These are phyloP conservation scores for Sporothrix variecibatus DNA, from an alignment of 2,329 filamentous ascomycete species.

Conservation along the genomic window DNA sequence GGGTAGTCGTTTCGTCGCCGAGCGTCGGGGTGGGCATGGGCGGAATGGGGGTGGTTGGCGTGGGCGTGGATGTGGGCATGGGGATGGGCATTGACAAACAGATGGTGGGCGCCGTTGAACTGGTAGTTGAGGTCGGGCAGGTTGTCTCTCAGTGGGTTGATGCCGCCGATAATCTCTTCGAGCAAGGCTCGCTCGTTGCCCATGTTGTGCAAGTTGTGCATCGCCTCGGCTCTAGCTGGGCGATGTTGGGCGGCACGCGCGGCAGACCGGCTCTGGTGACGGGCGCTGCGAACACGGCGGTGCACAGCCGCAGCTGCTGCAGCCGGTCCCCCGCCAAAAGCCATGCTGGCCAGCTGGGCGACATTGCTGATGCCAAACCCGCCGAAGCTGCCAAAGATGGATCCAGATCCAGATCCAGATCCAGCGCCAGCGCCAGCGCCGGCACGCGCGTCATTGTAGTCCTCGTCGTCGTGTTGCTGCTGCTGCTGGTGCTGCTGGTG, in stretches of 20 bases:
- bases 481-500: not conserved
- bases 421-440: not conserved
- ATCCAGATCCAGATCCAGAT: not conserved
- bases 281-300: not conserved
- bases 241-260: not conserved
- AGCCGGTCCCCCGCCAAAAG: not conserved
- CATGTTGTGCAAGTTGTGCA: not conserved
- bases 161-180: not conserved
- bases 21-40: not conserved
- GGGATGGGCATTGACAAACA: not conserved
- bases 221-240: not conserved
- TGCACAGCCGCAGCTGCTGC: not conserved
- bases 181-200: not conserved
- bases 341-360: not conserved
- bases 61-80: not conserved
- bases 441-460: no score
- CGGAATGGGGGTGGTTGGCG: no score
- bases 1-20: conserved; percentile 55
- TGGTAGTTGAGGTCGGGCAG: conserved; percentile 40
- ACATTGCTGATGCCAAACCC: not conserved
- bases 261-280: not conserved
- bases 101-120: conserved; percentile 33
- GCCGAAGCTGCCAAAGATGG: not conserved
- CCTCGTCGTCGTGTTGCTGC: not conserved
- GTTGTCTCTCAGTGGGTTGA: conserved; percentile 37